These are phyloP conservation scores for Naematelia encephala DNA, from an alignment of 768 basidiomycete species.

Conservation along the genomic window DNA sequence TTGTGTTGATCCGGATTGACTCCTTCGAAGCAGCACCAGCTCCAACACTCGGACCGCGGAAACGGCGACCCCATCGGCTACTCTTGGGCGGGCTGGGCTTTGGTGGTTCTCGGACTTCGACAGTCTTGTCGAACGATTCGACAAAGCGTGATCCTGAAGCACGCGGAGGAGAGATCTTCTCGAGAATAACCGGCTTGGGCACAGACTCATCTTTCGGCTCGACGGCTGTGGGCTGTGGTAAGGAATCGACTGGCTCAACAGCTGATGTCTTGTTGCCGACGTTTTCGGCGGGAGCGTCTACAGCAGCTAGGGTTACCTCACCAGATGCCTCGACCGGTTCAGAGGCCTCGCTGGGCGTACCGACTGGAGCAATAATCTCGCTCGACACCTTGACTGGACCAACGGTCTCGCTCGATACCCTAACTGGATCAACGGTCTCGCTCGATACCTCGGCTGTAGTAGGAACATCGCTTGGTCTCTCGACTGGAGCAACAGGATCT, in stretches of 20 bases:
- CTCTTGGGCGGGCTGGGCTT: slow-evolving; percentile 8
- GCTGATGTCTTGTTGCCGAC: not conserved
- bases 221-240: not conserved
- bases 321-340: not conserved
- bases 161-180: not conserved
- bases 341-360: too few relatives aligned
- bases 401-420: not conserved
- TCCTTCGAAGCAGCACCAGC: slow-evolving; percentile 16
- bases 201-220: not conserved
- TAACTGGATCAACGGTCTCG: not conserved
- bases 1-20: not conserved
- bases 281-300: not conserved
- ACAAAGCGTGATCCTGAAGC: not conserved
- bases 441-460: not conserved
- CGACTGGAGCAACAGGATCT: not conserved
- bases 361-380: not conserved
- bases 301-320: not conserved
- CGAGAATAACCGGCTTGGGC: not conserved
- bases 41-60: slow-evolving; percentile 25
- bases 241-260: not conserved
- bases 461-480: not conserved
- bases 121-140: not conserved
- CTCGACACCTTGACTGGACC: not conserved
- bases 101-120: slow-evolving; percentile 18
- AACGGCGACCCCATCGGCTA: slow-evolving; percentile 4